Conservation (phyloP, 2,329 filamentous ascomycete genomes). For the Neofusicoccum ribis region DNA sequence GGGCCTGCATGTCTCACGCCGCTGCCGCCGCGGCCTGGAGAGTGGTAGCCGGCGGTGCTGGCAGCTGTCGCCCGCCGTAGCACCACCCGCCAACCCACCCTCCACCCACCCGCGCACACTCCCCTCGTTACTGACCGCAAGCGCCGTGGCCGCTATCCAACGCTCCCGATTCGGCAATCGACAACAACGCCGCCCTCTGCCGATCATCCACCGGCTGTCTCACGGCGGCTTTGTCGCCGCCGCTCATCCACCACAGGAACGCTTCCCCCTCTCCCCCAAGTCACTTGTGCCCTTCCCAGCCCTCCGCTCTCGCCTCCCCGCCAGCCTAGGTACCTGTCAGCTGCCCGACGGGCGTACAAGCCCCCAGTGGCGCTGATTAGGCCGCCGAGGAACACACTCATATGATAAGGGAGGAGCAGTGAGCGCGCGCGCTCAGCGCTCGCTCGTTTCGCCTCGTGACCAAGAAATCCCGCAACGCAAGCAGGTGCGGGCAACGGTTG, state of each 20-base stretch:
- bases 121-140: conserved; percentile 5
- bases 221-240: not conserved
- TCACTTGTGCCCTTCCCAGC: not conserved
- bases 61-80: conserved; percentile 18
- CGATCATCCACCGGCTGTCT: not conserved
- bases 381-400: not conserved
- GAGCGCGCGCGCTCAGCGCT: not conserved
- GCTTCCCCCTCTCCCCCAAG: not conserved
- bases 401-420: conserved; percentile 4
- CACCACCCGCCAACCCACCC: not conserved
- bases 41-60: not conserved
- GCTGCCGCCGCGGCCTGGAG: not conserved
- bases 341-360: not conserved
- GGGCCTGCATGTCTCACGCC: not conserved
- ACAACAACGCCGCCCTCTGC: conserved; percentile 2
- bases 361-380: not conserved
- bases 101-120: not conserved
- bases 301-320: not conserved
- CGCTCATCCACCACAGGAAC: not conserved
- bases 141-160: conserved; percentile 7
- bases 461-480: conserved; percentile 9
- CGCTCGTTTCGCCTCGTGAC: conserved; percentile 6
- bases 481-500: not conserved
- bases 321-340: not conserved
- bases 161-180: conserved; percentile 12